These are phyloP conservation scores for Aspergillus quadrilineatus DNA, from an alignment of 2,329 filamentous ascomycete species.

Conservation along the genomic window DNA sequence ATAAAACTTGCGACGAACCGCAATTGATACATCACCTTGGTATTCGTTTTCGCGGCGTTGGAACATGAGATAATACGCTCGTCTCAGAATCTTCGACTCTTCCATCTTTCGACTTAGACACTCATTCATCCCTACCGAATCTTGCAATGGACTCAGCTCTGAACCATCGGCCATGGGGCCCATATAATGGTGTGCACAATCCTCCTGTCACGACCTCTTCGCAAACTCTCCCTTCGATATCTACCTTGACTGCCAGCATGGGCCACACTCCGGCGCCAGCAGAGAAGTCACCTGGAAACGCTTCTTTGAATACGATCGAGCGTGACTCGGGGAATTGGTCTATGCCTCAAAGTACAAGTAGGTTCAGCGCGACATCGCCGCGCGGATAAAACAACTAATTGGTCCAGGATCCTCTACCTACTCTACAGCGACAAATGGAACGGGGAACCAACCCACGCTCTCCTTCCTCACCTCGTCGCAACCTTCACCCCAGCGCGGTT, in stretches of 20 bases:
- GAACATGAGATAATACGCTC: constrained; percentile 30
- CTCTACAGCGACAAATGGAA: constrained; percentile 48
- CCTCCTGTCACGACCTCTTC: constrained; percentile 32
- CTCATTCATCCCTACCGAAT: neutral
- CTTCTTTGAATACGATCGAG: constrained; percentile 48
- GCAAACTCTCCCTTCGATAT: constrained; percentile 49
- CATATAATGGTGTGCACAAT: constrained; percentile 36
- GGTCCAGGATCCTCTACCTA: constrained; percentile 48
- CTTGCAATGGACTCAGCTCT: constrained; percentile 41
- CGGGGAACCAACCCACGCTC: constrained; percentile 44
- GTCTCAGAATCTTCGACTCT: neutral
- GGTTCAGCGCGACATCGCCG: constrained; percentile 23
- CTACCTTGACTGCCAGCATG: constrained; percentile 48
- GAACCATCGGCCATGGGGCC: constrained; percentile 47
- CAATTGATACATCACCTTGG: neutral
- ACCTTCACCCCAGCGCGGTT: constrained; percentile 45
- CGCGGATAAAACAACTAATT: neutral
- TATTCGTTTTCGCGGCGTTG: neutral
- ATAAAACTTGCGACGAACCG: neutral
- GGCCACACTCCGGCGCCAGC: constrained; percentile 30
- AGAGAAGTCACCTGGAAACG: constrained; percentile 45
- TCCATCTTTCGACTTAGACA: neutral
- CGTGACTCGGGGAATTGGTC: constrained; percentile 62
- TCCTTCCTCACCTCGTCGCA: constrained; percentile 47
- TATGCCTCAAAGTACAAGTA: constrained; percentile 59